Conservation (phyloP, 352 stramenopile species). For the Pythium sp. region DNA sequence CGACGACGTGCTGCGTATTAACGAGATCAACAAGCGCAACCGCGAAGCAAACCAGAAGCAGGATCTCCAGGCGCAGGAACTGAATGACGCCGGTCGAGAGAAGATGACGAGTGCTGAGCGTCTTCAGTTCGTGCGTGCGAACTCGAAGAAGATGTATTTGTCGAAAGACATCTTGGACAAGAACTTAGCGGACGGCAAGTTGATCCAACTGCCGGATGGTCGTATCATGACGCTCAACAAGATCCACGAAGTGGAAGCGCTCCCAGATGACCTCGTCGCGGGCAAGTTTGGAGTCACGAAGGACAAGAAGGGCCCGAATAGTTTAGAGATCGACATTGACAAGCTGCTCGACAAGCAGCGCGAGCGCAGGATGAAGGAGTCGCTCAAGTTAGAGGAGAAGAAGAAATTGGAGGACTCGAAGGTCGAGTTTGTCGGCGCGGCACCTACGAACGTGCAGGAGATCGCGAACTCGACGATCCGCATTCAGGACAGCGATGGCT, state of each 20-base stretch:
- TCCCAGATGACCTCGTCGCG: slow-evolving; percentile 71
- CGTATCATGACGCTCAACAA: slow-evolving; percentile 87
- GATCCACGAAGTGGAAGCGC: slow-evolving; percentile 73
- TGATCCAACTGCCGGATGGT: slow-evolving; percentile 67
- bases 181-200: slow-evolving; percentile 72
- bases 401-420: slow-evolving; percentile 31
- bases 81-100: slow-evolving; percentile 72
- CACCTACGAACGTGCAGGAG: slow-evolving; percentile 60
- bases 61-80: slow-evolving; percentile 67
- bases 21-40: slow-evolving; percentile 83
- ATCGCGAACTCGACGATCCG: slow-evolving; percentile 75
- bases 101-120: slow-evolving; percentile 83
- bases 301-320: slow-evolving; percentile 25
- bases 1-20: slow-evolving; percentile 82
- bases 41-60: slow-evolving; percentile 79
- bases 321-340: slow-evolving; percentile 74
- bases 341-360: slow-evolving; percentile 68
- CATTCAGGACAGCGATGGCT: slow-evolving; percentile 80
- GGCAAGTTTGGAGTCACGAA: slow-evolving; percentile 38
- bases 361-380: slow-evolving; percentile 47
- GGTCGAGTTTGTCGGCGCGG: slow-evolving; percentile 65
- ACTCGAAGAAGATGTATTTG: slow-evolving; percentile 85
- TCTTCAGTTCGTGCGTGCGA: slow-evolving; percentile 80
- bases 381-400: slow-evolving; percentile 30
- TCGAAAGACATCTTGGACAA: slow-evolving; percentile 80